Evolutionary conservation across 2,329 filamentous ascomycete species (phyloP), one percentile per base, ranked within the genome.

Genomic region (Aspergillus persii): DNA sequence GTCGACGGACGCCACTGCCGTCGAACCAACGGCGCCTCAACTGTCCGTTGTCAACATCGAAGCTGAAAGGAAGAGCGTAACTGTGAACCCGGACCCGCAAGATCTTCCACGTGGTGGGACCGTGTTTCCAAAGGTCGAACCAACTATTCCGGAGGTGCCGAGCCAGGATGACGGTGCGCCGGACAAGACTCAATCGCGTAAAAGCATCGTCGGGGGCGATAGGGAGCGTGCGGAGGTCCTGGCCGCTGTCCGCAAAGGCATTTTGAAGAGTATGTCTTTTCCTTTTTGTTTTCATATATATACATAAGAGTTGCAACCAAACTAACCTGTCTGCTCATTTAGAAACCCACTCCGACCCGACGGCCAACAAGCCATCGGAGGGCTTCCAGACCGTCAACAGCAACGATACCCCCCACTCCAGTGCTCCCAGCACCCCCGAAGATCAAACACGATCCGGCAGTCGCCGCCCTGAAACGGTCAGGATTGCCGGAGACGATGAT

Each of bases 1-100:
- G 33, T 86, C 70, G 4, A 63, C 89, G 3, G 92, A 96, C 66
- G 82, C 85, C 30, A 76, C 87, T 2, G 81, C 84, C 18, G 76
- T 74, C 1, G 85, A 91, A 69, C 86, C 85, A 5, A 91, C 89
- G 69, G 84, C 90, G 61, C 90, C 91, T n/a, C 85, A 92, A 62
- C 90, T 99, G 1, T 96, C 95, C 0, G 96, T 96, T 86, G 89
- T 99, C 54, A 98, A 91, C 8, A 92, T 95, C 4, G 95, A 99
- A 77, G 95, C 94, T 1, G 94, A 98, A 77, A 85, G 92, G 54
- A 91, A 96, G 67, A 88, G 81, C 62, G 88, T 95, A 59, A 92
- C 95, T 66, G 88, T 92, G 50, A 92, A 89, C 59, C 81, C 71
- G 5, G 74, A 77, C 62, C 86, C 88, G 1, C 83, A 86, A 63